A percentile compares a stretch with the other conserved stretches of the same genome.
Evolutionary conservation across 1,284 basidiomycete species (phyloP).

Genomic region (Heterobasidion occidentale): DNA sequence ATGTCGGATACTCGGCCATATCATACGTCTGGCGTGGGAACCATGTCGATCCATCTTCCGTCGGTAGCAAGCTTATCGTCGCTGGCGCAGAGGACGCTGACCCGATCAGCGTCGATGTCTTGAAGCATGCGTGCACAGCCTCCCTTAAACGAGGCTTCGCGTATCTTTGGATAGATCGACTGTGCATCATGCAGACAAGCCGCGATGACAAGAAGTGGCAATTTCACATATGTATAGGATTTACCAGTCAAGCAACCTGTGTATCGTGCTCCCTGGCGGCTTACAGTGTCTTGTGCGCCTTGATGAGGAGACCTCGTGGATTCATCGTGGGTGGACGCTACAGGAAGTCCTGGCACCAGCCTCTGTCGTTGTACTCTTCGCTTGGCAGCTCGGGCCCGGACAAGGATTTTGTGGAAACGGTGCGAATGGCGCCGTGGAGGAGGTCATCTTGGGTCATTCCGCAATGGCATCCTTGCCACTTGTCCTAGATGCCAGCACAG

Average conservation of each 20-base stretch:
- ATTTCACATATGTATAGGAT: conserved; percentile 6
- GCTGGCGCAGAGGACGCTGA: background rate
- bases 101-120: background rate
- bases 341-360: conserved; percentile 10
- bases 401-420: background rate
- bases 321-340: conserved; percentile 13
- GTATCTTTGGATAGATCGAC: conserved; percentile 10
- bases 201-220: conserved; percentile 7
- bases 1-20: conserved; percentile 5
- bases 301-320: conserved; percentile 13
- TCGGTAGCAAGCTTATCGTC: background rate
- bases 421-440: background rate
- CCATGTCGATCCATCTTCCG: background rate
- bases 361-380: background rate
- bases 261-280: conserved; percentile 4
- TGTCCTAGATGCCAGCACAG: background rate
- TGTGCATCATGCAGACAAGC: conserved; percentile 9
- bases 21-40: conserved; percentile 13
- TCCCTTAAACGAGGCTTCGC: conserved; percentile 2
- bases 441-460: background rate
- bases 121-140: conserved; percentile 1
- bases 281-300: conserved; percentile 10
- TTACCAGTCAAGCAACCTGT: conserved; percentile 1
- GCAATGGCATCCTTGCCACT: background rate
- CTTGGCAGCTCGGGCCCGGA: background rate